These are phyloP conservation scores for Suillus bovinus DNA, from an alignment of 768 basidiomycete genomes.

Conservation along the genomic window DNA sequence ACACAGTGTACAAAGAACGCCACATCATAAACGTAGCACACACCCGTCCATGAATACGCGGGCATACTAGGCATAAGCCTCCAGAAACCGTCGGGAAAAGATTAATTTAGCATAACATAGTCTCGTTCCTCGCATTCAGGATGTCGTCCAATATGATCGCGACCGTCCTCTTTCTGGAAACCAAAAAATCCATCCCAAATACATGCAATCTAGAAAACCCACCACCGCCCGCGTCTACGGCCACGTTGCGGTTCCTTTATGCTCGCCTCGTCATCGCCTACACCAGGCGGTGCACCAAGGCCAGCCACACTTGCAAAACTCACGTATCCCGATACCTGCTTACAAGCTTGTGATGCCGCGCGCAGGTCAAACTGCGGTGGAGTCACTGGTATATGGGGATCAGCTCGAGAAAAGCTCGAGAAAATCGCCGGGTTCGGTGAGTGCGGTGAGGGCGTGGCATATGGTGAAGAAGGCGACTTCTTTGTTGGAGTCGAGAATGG, in stretches of 20 bases:
- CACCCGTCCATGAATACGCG: slow-evolving; percentile 3
- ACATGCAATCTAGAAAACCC: slow-evolving; percentile 23
- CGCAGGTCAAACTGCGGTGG: slow-evolving; percentile 60
- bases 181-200: neutral
- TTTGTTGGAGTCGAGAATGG: slow-evolving; percentile 33
- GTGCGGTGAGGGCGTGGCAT: slow-evolving; percentile 4
- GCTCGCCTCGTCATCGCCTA: slow-evolving; percentile 35
- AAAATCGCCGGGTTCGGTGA: slow-evolving; percentile 17
- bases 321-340: slow-evolving; percentile 61
- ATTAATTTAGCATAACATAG: slow-evolving; percentile 10
- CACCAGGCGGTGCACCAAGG: slow-evolving; percentile 58
- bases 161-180: neutral
- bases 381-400: slow-evolving; percentile 28
- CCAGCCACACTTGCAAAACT: slow-evolving; percentile 70
- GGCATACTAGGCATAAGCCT: slow-evolving; percentile 1
- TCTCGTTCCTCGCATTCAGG: slow-evolving; percentile 2
- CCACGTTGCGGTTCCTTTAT: slow-evolving; percentile 22
- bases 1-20: slow-evolving; percentile 1
- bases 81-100: slow-evolving; percentile 2
- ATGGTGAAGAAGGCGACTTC: slow-evolving; percentile 9
- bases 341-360: slow-evolving; percentile 58
- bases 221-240: slow-evolving; percentile 34
- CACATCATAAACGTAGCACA: slow-evolving; percentile 4
- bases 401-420: slow-evolving; percentile 7
- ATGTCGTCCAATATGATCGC: slow-evolving; percentile 1